Evolutionary conservation across 1,139 yeast genomes (phyloP), one percentile per base, ranked within the genome.

Genomic region (Pichiaceae sp.): DNA sequence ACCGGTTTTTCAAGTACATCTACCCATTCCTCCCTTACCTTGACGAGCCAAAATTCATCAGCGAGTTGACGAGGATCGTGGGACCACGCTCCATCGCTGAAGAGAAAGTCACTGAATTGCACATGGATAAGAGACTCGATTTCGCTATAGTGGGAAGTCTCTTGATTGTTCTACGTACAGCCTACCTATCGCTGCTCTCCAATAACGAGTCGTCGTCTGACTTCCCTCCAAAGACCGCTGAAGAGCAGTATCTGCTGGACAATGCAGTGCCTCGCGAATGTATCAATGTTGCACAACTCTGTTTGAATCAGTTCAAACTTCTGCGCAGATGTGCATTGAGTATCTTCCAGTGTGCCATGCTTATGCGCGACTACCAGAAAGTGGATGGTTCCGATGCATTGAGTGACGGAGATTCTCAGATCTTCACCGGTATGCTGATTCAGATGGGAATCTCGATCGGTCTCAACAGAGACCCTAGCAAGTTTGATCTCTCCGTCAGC

Each of bases 361-460:
- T 63, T 43, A 59, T 72, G 55, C 56, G 72, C 26, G 53, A 70
- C 14, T 73, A 73, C 43, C 66, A 66, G 28, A 52, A 56, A 16
- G 58, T 50, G 35, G 75, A 70, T 45, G 75, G 75, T 15, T 40
- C 42, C 19, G 65, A 62, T 39, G 65, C 64, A 3, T 60, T 62
- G 3, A 73, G 71, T 41, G 78, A 75, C 25, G 71, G 74, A 9
- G 75, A 68, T 39, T 56, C 69, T 0, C 71, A 65, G 37, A 61
- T 68, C 0, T 62, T 63, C 37, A 57, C 63, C 12, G 72, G 75
- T 2, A 54, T 68, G 45, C 49, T 75, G 33, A 52, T 72, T 2
- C 72, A 70, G 42, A 63, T 68, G 59, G 78, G 73, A 0, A 60
- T 63, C 32, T 61, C 72, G 0, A 56, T 73, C 34, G 79, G 80